phyloP scores from a whole-genome alignment of 2,329 filamentous ascomycete species.

The Pestalotiopsis fici region DNA sequence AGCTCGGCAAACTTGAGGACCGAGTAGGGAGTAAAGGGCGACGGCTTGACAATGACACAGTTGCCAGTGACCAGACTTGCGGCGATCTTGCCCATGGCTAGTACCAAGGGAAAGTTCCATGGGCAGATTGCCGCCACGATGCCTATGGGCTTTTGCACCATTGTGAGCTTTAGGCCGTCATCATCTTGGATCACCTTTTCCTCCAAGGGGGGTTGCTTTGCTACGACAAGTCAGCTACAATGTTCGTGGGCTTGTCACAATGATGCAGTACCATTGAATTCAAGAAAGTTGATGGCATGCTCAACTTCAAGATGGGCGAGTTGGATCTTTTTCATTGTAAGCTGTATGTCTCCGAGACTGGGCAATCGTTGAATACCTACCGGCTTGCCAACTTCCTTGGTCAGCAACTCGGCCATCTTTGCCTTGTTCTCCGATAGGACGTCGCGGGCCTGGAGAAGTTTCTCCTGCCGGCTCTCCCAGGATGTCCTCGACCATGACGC shows the following conservation, averaged over 20 bases:
- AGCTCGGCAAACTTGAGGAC: constrained; percentile 42
- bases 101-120: constrained; percentile 46
- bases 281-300: not conserved
- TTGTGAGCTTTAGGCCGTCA: not conserved
- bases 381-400: constrained; percentile 18
- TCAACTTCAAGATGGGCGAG: constrained; percentile 1
- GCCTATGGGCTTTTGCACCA: not conserved
- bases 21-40: constrained; percentile 42
- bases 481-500: not conserved
- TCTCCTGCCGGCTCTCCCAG: not conserved
- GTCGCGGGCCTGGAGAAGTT: not conserved
- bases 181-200: constrained; percentile 1
- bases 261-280: not conserved
- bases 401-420: constrained; percentile 9
- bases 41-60: constrained; percentile 47
- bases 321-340: not conserved
- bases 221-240: not conserved
- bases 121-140: constrained; percentile 39
- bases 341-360: not conserved
- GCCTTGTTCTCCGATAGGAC: not conserved
- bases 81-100: constrained; percentile 41
- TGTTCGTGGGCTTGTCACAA: not conserved
- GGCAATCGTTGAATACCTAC: constrained; percentile 7
- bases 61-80: constrained; percentile 47
- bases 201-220: not conserved